Conservation (phyloP, 441 rosid genomes). For the Arabidopsis hybrid region DNA sequence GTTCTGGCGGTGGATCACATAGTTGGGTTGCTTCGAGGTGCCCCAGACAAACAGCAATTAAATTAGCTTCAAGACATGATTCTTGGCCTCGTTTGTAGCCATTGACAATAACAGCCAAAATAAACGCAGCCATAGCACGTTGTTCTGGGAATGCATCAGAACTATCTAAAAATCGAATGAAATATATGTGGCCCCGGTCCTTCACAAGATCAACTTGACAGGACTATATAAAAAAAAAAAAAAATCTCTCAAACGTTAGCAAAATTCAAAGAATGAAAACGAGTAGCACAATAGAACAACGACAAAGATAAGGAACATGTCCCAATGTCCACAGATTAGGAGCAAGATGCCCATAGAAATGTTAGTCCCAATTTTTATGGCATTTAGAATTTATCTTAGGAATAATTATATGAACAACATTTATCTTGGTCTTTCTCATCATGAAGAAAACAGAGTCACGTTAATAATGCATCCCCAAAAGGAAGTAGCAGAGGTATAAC, state of each 20-base stretch:
- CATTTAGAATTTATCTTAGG: slow-evolving; percentile 10
- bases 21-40: slow-evolving; percentile 75
- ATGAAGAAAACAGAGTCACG: background rate
- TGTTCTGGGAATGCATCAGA: slow-evolving; percentile 94
- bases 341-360: slow-evolving; percentile 10
- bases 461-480: background rate
- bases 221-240: slow-evolving; percentile 60
- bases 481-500: slow-evolving; percentile 19
- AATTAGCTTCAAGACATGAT: slow-evolving; percentile 83
- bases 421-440: background rate
- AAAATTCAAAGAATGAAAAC: slow-evolving; percentile 23
- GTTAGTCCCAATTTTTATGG: background rate
- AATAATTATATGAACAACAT: background rate
- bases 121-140: slow-evolving; percentile 99
- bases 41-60: slow-evolving; percentile 86
- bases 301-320: slow-evolving; percentile 9
- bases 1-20: slow-evolving; percentile 75
- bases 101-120: slow-evolving; percentile 94
- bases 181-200: slow-evolving; percentile 88
- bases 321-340: background rate
- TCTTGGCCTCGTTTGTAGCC: slow-evolving; percentile 92
- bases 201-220: slow-evolving; percentile 97
- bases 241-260: slow-evolving; percentile 26
- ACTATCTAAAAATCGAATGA: slow-evolving; percentile 88
- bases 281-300: background rate